Evolutionary conservation across 768 basidiomycete species (phyloP).

Genomic region (Amanita fuliginea): DNA sequence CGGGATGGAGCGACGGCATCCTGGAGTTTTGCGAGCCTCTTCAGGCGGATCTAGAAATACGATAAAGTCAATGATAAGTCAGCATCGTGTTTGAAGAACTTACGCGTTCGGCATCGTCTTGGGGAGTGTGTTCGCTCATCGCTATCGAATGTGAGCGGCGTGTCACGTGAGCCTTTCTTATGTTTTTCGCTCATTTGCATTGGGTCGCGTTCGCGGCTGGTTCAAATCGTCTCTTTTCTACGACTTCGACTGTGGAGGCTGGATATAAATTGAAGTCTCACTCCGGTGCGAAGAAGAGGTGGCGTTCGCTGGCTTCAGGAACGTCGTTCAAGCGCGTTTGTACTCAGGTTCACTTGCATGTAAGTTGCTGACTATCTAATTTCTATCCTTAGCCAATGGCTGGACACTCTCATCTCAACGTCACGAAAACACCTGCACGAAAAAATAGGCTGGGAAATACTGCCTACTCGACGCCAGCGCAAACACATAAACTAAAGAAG

Average conservation of each 20-base stretch:
- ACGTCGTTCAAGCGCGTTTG: conserved; percentile 65
- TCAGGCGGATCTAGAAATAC: conserved; percentile 71
- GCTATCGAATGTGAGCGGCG: background rate
- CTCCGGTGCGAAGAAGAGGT: conserved; percentile 73
- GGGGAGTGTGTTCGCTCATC: conserved; percentile 40
- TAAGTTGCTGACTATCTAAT: background rate
- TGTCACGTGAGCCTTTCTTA: conserved; percentile 1
- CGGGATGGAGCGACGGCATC: conserved; percentile 17
- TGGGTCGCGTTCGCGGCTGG: background rate
- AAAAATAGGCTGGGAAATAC: conserved; percentile 59
- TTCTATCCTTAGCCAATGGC: conserved; percentile 42
- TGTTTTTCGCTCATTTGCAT: conserved; percentile 11
- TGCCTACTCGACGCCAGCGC: conserved; percentile 52
- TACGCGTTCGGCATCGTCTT: conserved; percentile 78
- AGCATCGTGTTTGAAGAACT: conserved; percentile 9
- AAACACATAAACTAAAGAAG: conserved; percentile 60
- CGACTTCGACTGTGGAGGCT: conserved; percentile 40
- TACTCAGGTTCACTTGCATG: conserved; percentile 2
- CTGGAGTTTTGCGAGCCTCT: conserved; percentile 82
- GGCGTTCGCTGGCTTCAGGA: conserved; percentile 58
- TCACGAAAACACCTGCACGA: conserved; percentile 48
- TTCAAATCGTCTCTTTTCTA: conserved; percentile 41
- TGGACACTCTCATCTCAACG: conserved; percentile 65
- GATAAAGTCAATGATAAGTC: background rate
- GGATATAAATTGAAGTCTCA: conserved; percentile 76